Evolutionary conservation across 306 rosid genomes (phyloP), one percentile per base, ranked within the genome.

Genomic region (Ormosia semicastrata): DNA sequence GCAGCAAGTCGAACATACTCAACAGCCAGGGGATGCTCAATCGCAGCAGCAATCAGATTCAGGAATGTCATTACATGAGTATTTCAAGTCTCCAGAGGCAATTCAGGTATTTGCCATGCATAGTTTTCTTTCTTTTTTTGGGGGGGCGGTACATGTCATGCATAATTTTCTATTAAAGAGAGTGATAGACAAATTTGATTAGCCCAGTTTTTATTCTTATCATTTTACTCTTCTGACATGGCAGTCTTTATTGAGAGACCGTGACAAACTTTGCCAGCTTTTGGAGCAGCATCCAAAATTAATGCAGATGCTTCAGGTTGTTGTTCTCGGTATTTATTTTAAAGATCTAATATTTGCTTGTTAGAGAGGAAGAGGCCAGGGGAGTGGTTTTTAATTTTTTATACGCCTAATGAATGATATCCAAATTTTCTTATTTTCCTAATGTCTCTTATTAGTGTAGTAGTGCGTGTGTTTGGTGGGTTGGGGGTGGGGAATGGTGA

Each of bases 301-400:
- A 85, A 91, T 93, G 99, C 97, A 93, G 93, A 87, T 95, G 99
- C 98, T 95, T 86, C 96, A 95, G 99, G 99, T 95, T 64, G 71
- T 82, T 63, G 6, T 73, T 37, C 15, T 54, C 10, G 57, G 4
- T 17, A 69, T 72, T 71, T 73, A 77, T 79, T 79, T 82, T 13
- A 5, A 7, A 18, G 15, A 11, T 58, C 36, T 70, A 59, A 11
- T 62, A 41, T 63, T 71, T 56, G 65, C 49, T 56, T 67, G 30
- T 66, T 66, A 54, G 36, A 39, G 43, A 46, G 52, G 53, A 64
- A 64, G 70, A 65, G 8, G 74, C 47, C 8, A 9, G 3, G 24
- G 33, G 15, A 64, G 46, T 70, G 44, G 2, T 79, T 46, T 37
- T 56, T 9, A 57, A 43, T n/a, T 82, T 60, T 73, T 33, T 39